A percentile compares a stretch with the other conserved stretches of the same genome.
Conservation (phyloP, 345 rosid genomes). For the Citrus inodora region DNA sequence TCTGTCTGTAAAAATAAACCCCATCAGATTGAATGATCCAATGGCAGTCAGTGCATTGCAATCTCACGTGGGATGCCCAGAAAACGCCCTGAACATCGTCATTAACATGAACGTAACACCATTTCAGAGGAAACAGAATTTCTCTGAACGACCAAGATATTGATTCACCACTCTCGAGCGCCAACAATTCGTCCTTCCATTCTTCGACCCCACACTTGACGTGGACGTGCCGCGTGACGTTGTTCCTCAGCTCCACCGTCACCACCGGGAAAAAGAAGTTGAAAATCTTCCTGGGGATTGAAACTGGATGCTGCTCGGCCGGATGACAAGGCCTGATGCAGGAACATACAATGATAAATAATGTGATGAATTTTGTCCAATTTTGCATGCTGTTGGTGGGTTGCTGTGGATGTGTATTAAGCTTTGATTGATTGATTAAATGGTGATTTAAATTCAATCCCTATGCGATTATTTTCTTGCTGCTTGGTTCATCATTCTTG, state of each 20-base stretch:
- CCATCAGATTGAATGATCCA: background rate
- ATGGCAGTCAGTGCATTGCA: background rate
- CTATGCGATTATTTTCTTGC: too few species aligned
- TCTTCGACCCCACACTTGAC: constrained; percentile 2
- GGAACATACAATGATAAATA: background rate
- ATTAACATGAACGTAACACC: background rate
- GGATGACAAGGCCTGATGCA: background rate
- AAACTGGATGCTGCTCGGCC: too few species aligned
- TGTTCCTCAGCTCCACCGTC: constrained; percentile 10
- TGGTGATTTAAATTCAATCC: background rate
- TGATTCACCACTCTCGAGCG: background rate
- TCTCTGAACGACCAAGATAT: constrained; percentile 5
- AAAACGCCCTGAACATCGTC: constrained; percentile 1
- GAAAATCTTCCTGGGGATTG: background rate
- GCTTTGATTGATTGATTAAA: background rate
- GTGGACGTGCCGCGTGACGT: background rate
- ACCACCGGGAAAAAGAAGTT: constrained; percentile 1
- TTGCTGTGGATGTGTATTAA: background rate
- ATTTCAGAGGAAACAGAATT: constrained; percentile 1
- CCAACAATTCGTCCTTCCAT: background rate
- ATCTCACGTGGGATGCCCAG: constrained; percentile 9
- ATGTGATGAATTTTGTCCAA: background rate
- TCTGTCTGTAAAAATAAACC: background rate
- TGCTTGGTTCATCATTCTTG: too few species aligned
- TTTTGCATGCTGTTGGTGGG: background rate